These are phyloP conservation scores for Thielaviopsis populi DNA, from an alignment of 2,329 filamentous ascomycete genomes.

Conservation along the genomic window DNA sequence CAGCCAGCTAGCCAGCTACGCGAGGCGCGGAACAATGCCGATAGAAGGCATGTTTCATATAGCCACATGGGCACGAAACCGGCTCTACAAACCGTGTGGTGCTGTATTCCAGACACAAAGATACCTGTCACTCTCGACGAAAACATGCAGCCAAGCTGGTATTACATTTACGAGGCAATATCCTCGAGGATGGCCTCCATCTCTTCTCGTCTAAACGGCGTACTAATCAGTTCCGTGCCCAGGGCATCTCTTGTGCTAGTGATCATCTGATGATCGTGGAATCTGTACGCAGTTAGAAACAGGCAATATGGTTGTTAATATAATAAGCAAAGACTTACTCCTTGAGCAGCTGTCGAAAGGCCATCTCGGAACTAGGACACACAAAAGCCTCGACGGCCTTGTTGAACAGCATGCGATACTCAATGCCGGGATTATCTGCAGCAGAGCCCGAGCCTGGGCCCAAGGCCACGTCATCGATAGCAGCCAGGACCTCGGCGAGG, in stretches of 20 bases:
- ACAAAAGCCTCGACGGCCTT: constrained; percentile 96
- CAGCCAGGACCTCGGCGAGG: constrained; percentile 66
- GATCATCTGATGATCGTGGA: constrained; percentile 97
- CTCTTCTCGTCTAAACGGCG: constrained; percentile 78
- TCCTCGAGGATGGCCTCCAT: constrained; percentile 82
- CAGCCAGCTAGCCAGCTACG: neutral
- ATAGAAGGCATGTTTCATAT: neutral
- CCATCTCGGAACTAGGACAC: constrained; percentile 78
- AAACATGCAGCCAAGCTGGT: neutral
- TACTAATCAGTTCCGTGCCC: constrained; percentile 70
- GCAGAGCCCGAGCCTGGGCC: neutral
- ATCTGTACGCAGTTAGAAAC: constrained; percentile 31
- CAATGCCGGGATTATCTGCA: constrained; percentile 48
- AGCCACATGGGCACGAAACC: neutral
- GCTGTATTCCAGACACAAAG: neutral
- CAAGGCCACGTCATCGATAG: constrained; percentile 29
- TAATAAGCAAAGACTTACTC: constrained; percentile 45
- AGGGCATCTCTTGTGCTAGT: constrained; percentile 72
- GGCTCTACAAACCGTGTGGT: neutral
- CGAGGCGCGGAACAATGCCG: neutral
- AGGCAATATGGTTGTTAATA: constrained; percentile 18
- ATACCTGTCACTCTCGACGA: constrained; percentile 4
- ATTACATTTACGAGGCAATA: constrained; percentile 15
- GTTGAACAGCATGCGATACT: constrained; percentile 84
- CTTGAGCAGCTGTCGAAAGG: constrained; percentile 83